phyloP scores from a whole-genome alignment of 2,329 filamentous ascomycete genomes.

The Colletotrichum cordylinicola region DNA sequence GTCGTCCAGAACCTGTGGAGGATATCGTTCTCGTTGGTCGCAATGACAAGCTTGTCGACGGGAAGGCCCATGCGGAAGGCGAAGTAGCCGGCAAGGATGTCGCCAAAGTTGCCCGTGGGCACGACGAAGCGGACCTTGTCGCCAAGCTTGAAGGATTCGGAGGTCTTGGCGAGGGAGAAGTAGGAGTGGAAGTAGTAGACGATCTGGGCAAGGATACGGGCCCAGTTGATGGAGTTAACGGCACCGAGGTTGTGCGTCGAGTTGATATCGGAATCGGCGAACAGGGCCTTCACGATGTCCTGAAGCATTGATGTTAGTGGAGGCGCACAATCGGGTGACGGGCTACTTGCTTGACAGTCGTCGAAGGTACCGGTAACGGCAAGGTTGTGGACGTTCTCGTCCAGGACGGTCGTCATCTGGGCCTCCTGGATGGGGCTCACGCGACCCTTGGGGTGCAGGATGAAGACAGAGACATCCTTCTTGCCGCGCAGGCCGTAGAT shows the following conservation, averaged over 20 bases:
- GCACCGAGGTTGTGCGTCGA: conserved; percentile 82
- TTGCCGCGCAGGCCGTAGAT: conserved; percentile 95
- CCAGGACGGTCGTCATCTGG: conserved; percentile 95
- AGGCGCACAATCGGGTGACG: neutral
- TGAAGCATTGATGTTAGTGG: conserved; percentile 31
- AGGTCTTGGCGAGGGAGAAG: conserved; percentile 75
- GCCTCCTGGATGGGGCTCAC: conserved; percentile 92
- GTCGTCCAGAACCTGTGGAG: conserved; percentile 94
- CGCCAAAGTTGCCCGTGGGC: conserved; percentile 95
- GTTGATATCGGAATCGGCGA: conserved; percentile 86
- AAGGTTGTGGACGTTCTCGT: conserved; percentile 91
- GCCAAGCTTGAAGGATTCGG: conserved; percentile 62
- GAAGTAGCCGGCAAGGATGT: conserved; percentile 93
- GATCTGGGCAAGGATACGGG: conserved; percentile 93
- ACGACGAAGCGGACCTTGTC: conserved; percentile 85
- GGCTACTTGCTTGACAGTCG: conserved; percentile 80
- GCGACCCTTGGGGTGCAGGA: conserved; percentile 89
- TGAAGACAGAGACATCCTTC: conserved; percentile 96
- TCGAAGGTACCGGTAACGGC: conserved; percentile 92
- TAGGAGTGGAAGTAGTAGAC: conserved; percentile 97
- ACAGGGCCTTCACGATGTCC: conserved; percentile 94
- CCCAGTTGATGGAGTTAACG: conserved; percentile 97
- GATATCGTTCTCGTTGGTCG: conserved; percentile 98
- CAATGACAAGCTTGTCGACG: conserved; percentile 85
- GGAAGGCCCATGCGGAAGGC: conserved; percentile 90